These are phyloP conservation scores for Fusarium sp. DNA, from an alignment of 2,329 filamentous ascomycete genomes.

Conservation along the genomic window DNA sequence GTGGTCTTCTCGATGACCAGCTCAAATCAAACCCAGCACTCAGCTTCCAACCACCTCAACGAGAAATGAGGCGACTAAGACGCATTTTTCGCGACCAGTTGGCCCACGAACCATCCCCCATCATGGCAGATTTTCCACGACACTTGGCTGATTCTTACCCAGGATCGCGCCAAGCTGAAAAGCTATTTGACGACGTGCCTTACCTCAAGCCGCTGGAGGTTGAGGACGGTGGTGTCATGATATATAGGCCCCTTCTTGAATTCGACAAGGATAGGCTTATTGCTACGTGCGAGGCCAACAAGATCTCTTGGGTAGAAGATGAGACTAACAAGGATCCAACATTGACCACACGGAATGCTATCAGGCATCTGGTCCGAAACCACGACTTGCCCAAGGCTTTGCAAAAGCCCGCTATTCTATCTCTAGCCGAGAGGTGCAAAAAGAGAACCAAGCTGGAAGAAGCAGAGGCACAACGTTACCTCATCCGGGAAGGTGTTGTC, in stretches of 20 bases:
- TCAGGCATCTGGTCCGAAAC: slow-evolving; percentile 73
- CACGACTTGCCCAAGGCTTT: slow-evolving; percentile 77
- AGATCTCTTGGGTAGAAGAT: slow-evolving; percentile 85
- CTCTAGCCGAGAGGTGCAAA: slow-evolving; percentile 67
- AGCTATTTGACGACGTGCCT: slow-evolving; percentile 42
- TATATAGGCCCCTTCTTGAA: slow-evolving; percentile 76
- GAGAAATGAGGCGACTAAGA: slow-evolving; percentile 50
- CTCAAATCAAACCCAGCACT: slow-evolving; percentile 52
- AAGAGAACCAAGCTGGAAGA: slow-evolving; percentile 59
- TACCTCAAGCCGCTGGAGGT: slow-evolving; percentile 55
- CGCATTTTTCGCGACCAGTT: slow-evolving; percentile 47
- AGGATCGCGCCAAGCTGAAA: slow-evolving; percentile 34
- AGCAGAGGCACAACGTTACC: slow-evolving; percentile 65
- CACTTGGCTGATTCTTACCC: slow-evolving; percentile 48
- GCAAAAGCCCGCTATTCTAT: slow-evolving; percentile 71
- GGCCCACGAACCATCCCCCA: slow-evolving; percentile 38
- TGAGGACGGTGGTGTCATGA: slow-evolving; percentile 74
- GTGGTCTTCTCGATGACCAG: slow-evolving; percentile 68
- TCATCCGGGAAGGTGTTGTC: slow-evolving; percentile 62
- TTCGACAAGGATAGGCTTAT: slow-evolving; percentile 81
- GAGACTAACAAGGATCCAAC: slow-evolving; percentile 82
- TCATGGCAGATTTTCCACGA: slow-evolving; percentile 19
- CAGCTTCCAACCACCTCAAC: slow-evolving; percentile 51
- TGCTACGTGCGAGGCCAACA: slow-evolving; percentile 76
- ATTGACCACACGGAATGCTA: slow-evolving; percentile 82